phyloP scores from a whole-genome alignment of 768 basidiomycete genomes.

The Phanerochaete carnosa region DNA sequence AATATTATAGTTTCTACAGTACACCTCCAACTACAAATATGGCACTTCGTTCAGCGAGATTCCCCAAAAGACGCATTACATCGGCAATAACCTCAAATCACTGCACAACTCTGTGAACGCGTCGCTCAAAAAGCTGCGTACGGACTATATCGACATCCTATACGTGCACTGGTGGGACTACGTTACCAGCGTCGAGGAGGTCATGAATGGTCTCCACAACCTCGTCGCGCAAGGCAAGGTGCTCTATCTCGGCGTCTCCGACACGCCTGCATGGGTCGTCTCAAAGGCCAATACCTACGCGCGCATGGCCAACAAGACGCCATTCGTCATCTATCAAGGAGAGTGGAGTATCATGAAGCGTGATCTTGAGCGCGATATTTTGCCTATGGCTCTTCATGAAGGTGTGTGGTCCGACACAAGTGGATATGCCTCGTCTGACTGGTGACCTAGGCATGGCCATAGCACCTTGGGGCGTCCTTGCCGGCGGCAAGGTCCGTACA shows the following conservation, averaged over 20 bases:
- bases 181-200: conserved; percentile 35
- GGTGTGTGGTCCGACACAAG: no score
- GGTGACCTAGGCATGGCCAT: conserved; percentile 39
- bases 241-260: conserved; percentile 30
- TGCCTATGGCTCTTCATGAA: no score
- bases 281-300: conserved; percentile 41
- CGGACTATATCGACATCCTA: conserved; percentile 54
- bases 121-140: conserved; percentile 48
- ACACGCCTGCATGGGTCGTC: conserved; percentile 33
- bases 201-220: conserved; percentile 39
- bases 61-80: conserved; percentile 35
- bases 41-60: conserved; percentile 2
- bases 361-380: no score
- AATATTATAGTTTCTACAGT: conserved; percentile 15
- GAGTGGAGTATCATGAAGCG: conserved; percentile 23
- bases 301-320: conserved; percentile 30
- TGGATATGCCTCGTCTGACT: no score
- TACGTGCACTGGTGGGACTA: no score
- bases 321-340: conserved; percentile 40
- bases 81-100: conserved; percentile 37
- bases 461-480: conserved; percentile 41
- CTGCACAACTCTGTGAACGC: conserved; percentile 30
- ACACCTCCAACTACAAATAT: conserved; percentile 22
- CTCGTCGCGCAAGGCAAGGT: conserved; percentile 39
- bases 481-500: conserved; percentile 35